Evolutionary conservation across 202 grass and related monocot genomes (phyloP).

Genomic region (Dendrocalamus latiflorus): DNA sequence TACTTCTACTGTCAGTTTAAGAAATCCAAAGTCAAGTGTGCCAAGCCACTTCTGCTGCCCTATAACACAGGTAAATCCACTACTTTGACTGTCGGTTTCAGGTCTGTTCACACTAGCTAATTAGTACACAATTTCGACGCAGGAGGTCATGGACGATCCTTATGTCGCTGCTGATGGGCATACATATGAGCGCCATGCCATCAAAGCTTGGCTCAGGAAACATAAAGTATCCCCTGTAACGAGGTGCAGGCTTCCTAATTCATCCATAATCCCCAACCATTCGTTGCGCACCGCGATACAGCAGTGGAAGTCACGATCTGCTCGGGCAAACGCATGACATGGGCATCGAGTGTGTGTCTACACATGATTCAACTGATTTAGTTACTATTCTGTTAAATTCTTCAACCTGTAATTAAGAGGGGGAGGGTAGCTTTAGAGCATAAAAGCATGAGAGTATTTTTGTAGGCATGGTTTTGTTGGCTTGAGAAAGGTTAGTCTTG

Average conservation of each 20-base stretch:
- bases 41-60: constrained; percentile 80
- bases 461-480: too few species aligned
- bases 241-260: constrained; percentile 32
- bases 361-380: too few species aligned
- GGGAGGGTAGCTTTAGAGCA: too few species aligned
- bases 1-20: constrained; percentile 28
- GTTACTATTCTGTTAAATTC: too few species aligned
- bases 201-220: too few species aligned
- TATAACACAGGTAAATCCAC: constrained; percentile 51
- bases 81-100: not conserved
- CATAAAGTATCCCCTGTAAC: constrained; percentile 52
- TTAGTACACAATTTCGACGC: not conserved
- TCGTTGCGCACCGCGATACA: constrained; percentile 59
- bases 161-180: constrained; percentile 79
- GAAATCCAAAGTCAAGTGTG: constrained; percentile 10
- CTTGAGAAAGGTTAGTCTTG: too few species aligned
- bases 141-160: constrained; percentile 86
- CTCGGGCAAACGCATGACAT: too few species aligned
- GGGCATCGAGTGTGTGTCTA: too few species aligned
- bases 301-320: constrained; percentile 87
- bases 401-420: too few species aligned
- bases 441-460: too few species aligned
- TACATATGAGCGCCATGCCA: constrained; percentile 70
- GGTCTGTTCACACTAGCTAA: not conserved
- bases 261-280: constrained; percentile 62